A percentile compares a stretch with the other conserved stretches of the same genome.
Conservation (phyloP, 371 early-diverging fungal genomes). For the Coemansia sp. region DNA sequence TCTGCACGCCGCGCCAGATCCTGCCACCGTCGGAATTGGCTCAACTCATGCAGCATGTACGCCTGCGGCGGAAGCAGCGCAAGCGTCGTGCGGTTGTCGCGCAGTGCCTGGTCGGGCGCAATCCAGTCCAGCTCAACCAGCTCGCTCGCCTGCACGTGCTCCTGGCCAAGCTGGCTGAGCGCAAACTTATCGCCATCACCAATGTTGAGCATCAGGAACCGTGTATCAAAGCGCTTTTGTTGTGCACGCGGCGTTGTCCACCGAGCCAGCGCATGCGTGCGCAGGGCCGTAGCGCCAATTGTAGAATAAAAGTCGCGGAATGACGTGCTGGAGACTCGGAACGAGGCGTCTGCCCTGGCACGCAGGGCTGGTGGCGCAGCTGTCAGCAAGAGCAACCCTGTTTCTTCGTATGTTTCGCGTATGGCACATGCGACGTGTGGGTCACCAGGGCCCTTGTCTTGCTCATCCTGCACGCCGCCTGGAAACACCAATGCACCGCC, state of each 20-base stretch:
- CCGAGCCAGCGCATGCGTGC: constrained; percentile 62
- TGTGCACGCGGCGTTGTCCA: constrained; percentile 78
- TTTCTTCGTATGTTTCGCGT: constrained; percentile 83
- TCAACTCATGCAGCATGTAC: constrained; percentile 58
- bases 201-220: constrained; percentile 69
- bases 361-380: constrained; percentile 32
- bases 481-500: constrained; percentile 49
- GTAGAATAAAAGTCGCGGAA: constrained; percentile 60
- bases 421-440: constrained; percentile 68
- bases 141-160: constrained; percentile 52
- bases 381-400: constrained; percentile 64
- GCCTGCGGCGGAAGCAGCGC: constrained; percentile 71
- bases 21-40: constrained; percentile 39
- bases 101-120: constrained; percentile 63
- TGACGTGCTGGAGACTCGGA: constrained; percentile 41
- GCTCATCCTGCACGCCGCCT: constrained; percentile 43
- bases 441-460: constrained; percentile 9
- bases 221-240: constrained; percentile 70
- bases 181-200: constrained; percentile 22
- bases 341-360: background rate
- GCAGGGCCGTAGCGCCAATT: constrained; percentile 54
- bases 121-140: constrained; percentile 67
- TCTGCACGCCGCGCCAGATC: constrained; percentile 13
- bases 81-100: constrained; percentile 49
- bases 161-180: constrained; percentile 10